Conservation (phyloP, 176 grass and related monocot genomes). For the Oryza brachyantha region DNA sequence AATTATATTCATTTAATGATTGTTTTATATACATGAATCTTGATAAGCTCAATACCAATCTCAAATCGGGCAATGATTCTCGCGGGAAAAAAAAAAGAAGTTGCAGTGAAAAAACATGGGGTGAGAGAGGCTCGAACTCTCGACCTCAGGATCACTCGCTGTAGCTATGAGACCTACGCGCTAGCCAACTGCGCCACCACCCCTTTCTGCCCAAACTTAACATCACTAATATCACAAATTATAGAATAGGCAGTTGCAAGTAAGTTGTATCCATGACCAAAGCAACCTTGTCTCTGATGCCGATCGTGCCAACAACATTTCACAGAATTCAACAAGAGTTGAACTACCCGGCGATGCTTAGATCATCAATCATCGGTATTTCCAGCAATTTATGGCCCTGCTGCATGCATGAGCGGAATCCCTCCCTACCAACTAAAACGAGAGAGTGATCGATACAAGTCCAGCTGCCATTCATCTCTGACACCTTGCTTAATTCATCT, state of each 20-base stretch:
- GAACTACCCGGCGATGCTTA: neutral
- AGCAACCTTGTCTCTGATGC: too few relatives aligned
- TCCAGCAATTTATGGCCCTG: too few relatives aligned
- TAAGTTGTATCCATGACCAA: too few relatives aligned
- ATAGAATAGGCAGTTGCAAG: too few relatives aligned
- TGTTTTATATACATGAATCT: too few relatives aligned
- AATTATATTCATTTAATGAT: too few relatives aligned
- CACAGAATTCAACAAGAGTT: neutral
- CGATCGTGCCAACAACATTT: neutral
- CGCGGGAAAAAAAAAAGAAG: neutral
- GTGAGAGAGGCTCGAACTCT: constrained; percentile 99
- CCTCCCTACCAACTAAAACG: neutral
- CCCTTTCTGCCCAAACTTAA: neutral
- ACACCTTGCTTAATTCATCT: too few relatives aligned
- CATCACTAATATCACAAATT: too few relatives aligned
- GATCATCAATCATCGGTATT: neutral
- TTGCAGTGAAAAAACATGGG: neutral
- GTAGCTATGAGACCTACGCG: constrained; percentile 61
- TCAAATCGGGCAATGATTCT: too few relatives aligned
- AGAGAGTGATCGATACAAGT: neutral
- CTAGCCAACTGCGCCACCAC: constrained; percentile 87
- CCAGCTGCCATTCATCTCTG: too few relatives aligned
- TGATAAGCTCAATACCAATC: too few relatives aligned
- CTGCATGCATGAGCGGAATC: too few relatives aligned
- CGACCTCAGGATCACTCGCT: constrained; percentile 87